phyloP scores from a whole-genome alignment of 192 early-diverging fungal species.

The Entophlyctis luteolus region DNA sequence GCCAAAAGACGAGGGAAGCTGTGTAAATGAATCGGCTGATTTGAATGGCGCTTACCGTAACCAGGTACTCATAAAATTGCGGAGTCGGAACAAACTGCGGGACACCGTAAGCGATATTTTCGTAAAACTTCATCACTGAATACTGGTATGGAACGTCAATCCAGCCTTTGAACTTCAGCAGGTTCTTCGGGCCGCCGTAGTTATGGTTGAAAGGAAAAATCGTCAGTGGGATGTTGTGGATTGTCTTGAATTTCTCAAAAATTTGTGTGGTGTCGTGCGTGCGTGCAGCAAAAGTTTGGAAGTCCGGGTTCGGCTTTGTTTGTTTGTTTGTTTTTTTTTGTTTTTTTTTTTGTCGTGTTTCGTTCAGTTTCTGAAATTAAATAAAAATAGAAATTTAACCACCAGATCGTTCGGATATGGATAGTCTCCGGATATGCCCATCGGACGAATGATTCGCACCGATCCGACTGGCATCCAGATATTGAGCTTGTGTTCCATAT shows the following conservation, averaged over 20 bases:
- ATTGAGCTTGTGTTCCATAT: too few relatives aligned
- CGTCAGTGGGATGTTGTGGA: conserved; percentile 7
- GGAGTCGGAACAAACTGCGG: conserved; percentile 8
- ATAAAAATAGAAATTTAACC: too few relatives aligned
- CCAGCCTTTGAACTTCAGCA: conserved; percentile 17
- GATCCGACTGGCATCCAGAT: background rate
- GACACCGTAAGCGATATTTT: conserved; percentile 23
- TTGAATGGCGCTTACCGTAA: too few relatives aligned
- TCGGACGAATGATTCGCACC: background rate
- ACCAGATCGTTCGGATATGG: conserved; percentile 16
- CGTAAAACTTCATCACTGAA: conserved; percentile 28
- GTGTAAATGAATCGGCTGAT: too few relatives aligned
- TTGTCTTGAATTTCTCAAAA: background rate
- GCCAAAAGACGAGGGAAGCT: too few relatives aligned
- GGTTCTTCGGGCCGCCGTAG: conserved; percentile 18
- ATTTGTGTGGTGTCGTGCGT: background rate
- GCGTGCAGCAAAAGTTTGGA: background rate
- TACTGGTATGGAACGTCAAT: conserved; percentile 26
- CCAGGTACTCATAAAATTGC: background rate
- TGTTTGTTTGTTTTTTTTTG: background rate
- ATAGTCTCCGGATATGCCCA: background rate
- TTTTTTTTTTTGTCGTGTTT: too few relatives aligned
- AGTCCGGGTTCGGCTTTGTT: background rate
- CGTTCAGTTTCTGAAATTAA: too few relatives aligned
- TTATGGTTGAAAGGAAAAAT: conserved; percentile 6